phyloP scores from a whole-genome alignment of 768 basidiomycete genomes.

The Russula foetens region DNA sequence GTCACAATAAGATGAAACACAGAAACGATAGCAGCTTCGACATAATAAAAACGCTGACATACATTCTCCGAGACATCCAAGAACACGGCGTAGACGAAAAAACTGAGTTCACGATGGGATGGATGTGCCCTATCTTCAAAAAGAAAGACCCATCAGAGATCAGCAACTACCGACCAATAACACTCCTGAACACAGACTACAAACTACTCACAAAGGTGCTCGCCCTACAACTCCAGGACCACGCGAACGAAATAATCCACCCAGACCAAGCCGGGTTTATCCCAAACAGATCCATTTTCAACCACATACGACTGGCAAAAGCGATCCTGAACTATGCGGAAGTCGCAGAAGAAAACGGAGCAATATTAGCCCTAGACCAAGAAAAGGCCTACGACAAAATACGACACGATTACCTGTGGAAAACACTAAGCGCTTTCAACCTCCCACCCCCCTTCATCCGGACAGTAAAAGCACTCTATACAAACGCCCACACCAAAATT shows the following conservation, averaged over 20 bases:
- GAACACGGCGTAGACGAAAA: not conserved
- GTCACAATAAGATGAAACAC: accelerated
- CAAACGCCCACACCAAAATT: not conserved
- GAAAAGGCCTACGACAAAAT: slow-evolving; percentile 17
- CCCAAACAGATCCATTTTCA: not conserved
- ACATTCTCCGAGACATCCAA: not conserved
- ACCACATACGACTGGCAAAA: not conserved
- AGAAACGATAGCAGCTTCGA: not conserved
- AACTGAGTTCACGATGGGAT: slow-evolving; percentile 26
- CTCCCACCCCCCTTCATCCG: not conserved
- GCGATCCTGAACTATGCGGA: slow-evolving; percentile 1
- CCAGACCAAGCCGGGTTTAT: slow-evolving; percentile 8
- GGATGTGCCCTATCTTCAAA: slow-evolving; percentile 35
- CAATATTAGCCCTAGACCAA: not conserved
- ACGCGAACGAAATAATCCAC: not conserved
- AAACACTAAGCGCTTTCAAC: not conserved
- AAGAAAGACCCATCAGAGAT: slow-evolving; percentile 23
- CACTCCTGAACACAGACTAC: slow-evolving; percentile 28
- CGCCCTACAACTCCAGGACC: not conserved
- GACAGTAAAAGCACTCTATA: not conserved
- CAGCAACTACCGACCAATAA: slow-evolving; percentile 14
- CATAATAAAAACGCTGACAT: not conserved
- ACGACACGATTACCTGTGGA: slow-evolving; percentile 13
- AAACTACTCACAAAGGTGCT: slow-evolving; percentile 25
- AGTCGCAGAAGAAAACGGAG: not conserved